Conservation (phyloP, 352 stramenopile species). For the Phytopythium mirpurense region DNA sequence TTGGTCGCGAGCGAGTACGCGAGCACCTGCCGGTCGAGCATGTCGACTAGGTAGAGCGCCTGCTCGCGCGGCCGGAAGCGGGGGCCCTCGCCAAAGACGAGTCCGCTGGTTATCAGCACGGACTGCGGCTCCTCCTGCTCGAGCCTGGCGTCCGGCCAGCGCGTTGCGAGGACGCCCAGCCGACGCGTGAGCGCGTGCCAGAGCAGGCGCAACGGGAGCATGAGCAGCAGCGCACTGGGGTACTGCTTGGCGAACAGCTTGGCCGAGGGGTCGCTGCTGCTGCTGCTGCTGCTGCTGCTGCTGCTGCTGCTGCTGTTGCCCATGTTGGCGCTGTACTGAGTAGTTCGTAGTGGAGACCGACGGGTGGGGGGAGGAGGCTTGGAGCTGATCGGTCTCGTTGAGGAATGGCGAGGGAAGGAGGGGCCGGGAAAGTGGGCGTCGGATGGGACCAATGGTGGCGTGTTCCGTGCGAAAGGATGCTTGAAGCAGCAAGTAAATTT, state of each 20-base stretch:
- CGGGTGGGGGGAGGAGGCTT: not conserved
- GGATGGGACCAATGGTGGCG: no score
- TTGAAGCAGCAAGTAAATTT: no score
- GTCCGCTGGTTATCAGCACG: conserved; percentile 22
- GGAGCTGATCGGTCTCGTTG: no score
- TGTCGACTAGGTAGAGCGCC: conserved; percentile 63
- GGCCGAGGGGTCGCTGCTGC: not conserved
- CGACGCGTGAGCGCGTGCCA: conserved; percentile 18
- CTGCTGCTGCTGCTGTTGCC: conserved; percentile 3
- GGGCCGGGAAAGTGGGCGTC: no score
- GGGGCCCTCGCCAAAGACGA: conserved; percentile 51
- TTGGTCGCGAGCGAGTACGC: conserved; percentile 40
- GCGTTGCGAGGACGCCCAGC: conserved; percentile 9
- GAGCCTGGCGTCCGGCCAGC: not conserved
- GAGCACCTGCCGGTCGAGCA: conserved; percentile 43
- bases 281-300: not conserved
- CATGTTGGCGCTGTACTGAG: conserved; percentile 4
- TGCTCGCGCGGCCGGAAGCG: conserved; percentile 50
- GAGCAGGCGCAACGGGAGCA: conserved; percentile 22
- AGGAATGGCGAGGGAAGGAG: no score
- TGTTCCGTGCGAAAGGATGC: no score
- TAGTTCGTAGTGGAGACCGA: not conserved
- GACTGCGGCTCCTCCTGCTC: conserved; percentile 25
- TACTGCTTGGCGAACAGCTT: conserved; percentile 21
- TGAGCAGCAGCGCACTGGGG: conserved; percentile 11